These are phyloP conservation scores for Beverwykella pulmonaria DNA, from an alignment of 495 filamentous ascomycete species.

Conservation along the genomic window DNA sequence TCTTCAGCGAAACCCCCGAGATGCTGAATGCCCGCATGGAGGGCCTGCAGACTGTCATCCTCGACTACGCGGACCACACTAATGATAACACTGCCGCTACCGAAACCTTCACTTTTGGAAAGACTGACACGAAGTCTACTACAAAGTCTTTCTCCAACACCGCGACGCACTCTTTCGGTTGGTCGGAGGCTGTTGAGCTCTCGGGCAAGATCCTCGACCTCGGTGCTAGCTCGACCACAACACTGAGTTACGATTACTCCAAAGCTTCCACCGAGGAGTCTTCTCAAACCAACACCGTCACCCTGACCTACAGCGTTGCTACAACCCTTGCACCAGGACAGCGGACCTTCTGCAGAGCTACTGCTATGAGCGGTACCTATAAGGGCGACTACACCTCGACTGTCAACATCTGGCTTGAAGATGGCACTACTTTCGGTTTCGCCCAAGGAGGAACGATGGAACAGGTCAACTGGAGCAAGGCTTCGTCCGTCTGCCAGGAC, in stretches of 20 bases:
- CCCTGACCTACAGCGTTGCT: conserved; percentile 16
- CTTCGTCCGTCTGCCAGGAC: conserved; percentile 15
- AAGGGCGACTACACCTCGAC: conserved; percentile 15
- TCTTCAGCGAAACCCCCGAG: conserved; percentile 26
- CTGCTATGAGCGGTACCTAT: conserved; percentile 22
- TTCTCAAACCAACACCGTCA: background rate
- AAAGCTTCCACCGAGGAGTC: conserved; percentile 13
- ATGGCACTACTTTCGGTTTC: conserved; percentile 17
- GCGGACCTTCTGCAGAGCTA: conserved; percentile 25
- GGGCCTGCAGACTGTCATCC: conserved; percentile 16
- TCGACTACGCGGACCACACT: conserved; percentile 25
- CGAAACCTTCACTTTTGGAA: conserved; percentile 29
- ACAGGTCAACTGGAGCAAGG: conserved; percentile 28
- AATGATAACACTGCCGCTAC: conserved; percentile 15
- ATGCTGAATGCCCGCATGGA: conserved; percentile 17
- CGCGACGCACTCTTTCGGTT: conserved; percentile 17
- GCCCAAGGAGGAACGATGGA: conserved; percentile 16
- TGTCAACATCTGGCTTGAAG: conserved; percentile 28
- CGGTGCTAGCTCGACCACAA: conserved; percentile 5
- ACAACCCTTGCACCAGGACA: conserved; percentile 22
- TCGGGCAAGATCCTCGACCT: conserved; percentile 25
- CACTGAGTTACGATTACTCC: conserved; percentile 17
- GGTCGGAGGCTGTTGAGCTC: conserved; percentile 1
- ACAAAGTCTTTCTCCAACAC: conserved; percentile 19
- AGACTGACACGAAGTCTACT: background rate